Base-by-base conservation (phyloP, 306 rosid species). In the Hippophae gyantsensis region DNA sequence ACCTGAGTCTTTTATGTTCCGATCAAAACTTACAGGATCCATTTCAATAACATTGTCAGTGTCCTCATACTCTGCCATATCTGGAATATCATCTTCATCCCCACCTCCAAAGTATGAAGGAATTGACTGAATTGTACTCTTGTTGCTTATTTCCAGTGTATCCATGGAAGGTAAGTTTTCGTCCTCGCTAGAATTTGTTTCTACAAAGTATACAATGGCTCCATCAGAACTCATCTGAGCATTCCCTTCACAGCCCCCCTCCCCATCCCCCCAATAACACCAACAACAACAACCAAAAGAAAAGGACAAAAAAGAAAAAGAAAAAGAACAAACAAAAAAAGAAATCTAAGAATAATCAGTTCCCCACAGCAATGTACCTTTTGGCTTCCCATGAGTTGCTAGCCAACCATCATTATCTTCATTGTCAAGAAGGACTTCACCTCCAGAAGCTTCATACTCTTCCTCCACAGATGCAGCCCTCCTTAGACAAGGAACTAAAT, bases 351-450 rank as follows among this genome's bases (percentile, higher is more conserved):
- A 32, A 32, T 2, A 32, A 32, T 32, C 38, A 4, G 38, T 25
- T 25, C 56, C 13, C 25, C 13, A 53, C 2, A 13, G 56, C 57
- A 48, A 62, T 60, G 11, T 57, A 83, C 95, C 96, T 75, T 83
- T 92, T 23, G 99, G 99, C 77, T 80, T 85, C 63, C 98, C 95
- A 43, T 92, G 98, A 55, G 96, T 87, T 58, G 98, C 98, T 72
- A 92, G 69, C 98, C 98, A 92, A 45, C 98, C 98, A 72, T 92
- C 95, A 63, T 82, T 79, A 58, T 90, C 98, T 73, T 87, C 98
- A 57, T 83, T 79, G 63, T 92, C 99, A 62, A 92, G 80, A 56
- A 92, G 80, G 80, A 92, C 86, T 75, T 87, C 98, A 61, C 82
- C 89, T 52, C 98, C 98, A 6, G 96, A 79, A 62, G 99, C 99